Percentiles rank a stretch among this genome's conserved stretches.
Conservation (phyloP, 768 basidiomycete species). For the Amanita jacksonii region DNA sequence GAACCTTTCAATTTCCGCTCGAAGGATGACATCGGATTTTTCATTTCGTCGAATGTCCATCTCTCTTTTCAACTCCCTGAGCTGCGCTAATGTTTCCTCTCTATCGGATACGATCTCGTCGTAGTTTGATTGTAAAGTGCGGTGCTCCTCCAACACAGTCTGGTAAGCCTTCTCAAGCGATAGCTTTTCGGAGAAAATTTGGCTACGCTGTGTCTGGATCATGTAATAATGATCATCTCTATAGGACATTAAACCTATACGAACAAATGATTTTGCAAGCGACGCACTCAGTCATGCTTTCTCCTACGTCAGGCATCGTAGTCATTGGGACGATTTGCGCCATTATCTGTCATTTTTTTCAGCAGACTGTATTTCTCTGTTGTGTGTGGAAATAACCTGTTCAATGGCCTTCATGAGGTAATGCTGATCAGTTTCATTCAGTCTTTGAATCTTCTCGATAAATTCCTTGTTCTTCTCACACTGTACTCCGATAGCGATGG, state of each 20-base stretch:
- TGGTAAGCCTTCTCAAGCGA: conserved; percentile 78
- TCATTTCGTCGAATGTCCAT: conserved; percentile 52
- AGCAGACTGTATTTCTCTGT: no score
- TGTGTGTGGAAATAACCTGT: conserved; percentile 47
- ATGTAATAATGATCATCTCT: conserved; percentile 88
- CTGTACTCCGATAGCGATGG: conserved; percentile 82
- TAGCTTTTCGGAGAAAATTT: conserved; percentile 76
- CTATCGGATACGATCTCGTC: conserved; percentile 75
- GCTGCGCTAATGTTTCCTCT: conserved; percentile 58
- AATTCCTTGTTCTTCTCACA: conserved; percentile 83
- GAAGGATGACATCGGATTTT: conserved; percentile 68
- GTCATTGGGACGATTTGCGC: conserved; percentile 49
- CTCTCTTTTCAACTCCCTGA: conserved; percentile 53
- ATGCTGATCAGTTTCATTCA: conserved; percentile 80
- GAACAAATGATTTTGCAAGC: background rate
- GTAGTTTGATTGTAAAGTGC: conserved; percentile 59
- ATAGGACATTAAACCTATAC: no score
- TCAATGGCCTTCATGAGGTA: conserved; percentile 91
- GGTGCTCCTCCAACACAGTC: conserved; percentile 64
- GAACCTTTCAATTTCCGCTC: conserved; percentile 75
- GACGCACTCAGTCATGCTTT: conserved; percentile 75
- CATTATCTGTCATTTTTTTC: conserved; percentile 53
- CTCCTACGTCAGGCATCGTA: conserved; percentile 39
- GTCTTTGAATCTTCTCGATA: conserved; percentile 78
- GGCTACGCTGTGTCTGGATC: conserved; percentile 73